phyloP scores from a whole-genome alignment of 1,284 basidiomycete genomes.

The Leccinum ponderosum region DNA sequence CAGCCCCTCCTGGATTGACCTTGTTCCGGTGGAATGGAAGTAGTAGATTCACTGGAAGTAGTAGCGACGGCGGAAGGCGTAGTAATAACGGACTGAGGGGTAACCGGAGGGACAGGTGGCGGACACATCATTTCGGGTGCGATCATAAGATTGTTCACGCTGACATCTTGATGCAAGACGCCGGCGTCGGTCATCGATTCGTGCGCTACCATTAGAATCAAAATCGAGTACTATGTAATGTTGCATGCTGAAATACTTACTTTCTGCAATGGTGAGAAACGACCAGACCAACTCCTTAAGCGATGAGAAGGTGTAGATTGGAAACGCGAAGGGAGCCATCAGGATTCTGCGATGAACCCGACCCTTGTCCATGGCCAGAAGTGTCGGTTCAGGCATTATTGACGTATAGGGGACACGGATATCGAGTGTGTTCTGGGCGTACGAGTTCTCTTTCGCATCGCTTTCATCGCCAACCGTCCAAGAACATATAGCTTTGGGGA shows the following conservation, averaged over 20 bases:
- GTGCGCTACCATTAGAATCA: background rate
- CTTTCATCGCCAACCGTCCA: background rate
- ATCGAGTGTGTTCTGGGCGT: background rate
- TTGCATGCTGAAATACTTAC: background rate
- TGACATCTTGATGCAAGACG: background rate
- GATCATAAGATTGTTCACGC: background rate
- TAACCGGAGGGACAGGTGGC: background rate
- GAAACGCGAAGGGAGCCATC: background rate
- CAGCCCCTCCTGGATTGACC: background rate
- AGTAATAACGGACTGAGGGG: background rate
- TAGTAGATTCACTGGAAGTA: background rate
- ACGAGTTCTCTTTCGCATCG: background rate
- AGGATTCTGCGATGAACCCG: background rate
- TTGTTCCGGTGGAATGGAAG: background rate
- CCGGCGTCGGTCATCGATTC: background rate
- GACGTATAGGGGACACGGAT: background rate
- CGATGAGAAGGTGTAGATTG: background rate
- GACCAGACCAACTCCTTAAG: background rate
- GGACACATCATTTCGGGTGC: background rate
- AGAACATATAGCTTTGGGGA: background rate
- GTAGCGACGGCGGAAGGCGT: background rate
- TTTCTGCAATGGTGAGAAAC: background rate
- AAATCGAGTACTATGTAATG: background rate
- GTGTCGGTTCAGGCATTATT: background rate
- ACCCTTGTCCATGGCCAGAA: background rate